Conservation (phyloP, 768 basidiomycete genomes). For the Russula sp. region DNA sequence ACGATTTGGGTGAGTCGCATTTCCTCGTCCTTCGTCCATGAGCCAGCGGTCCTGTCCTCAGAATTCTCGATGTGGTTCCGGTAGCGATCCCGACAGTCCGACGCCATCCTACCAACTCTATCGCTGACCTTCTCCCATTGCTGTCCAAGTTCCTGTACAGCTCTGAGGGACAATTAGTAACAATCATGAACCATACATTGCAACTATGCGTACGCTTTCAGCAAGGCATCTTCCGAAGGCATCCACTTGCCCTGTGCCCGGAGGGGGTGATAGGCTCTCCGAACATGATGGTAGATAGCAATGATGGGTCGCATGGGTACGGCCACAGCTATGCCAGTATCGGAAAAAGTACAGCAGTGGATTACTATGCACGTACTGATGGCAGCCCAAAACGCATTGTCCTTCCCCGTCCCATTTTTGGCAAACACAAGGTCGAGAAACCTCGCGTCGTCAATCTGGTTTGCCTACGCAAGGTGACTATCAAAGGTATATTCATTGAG, state of each 20-base stretch:
- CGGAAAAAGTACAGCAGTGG: background rate
- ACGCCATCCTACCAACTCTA: conserved; percentile 65
- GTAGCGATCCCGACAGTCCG: conserved; percentile 81
- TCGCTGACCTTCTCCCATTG: conserved; percentile 76
- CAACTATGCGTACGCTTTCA: conserved; percentile 48
- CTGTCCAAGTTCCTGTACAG: conserved; percentile 62
- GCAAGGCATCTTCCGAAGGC: conserved; percentile 53
- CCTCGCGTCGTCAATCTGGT: conserved; percentile 48
- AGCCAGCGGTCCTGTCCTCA: conserved; percentile 53
- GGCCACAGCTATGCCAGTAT: conserved; percentile 46
- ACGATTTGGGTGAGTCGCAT: conserved; percentile 68
- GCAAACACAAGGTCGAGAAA: conserved; percentile 63
- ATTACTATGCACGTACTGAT: conserved; percentile 48
- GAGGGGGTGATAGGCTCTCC: conserved; percentile 62
- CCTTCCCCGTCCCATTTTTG: conserved; percentile 48
- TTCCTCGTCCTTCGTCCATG: conserved; percentile 79
- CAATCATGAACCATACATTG: background rate
- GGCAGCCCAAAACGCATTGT: conserved; percentile 72
- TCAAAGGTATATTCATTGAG: background rate
- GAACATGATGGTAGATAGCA: conserved; percentile 79
- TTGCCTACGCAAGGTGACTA: conserved; percentile 35
- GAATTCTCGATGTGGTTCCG: conserved; percentile 74
- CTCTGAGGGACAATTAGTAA: conserved; percentile 37
- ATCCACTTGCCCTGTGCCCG: conserved; percentile 68
- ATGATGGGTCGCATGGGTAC: conserved; percentile 73